Percentiles rank a stretch among this genome's conserved stretches.
These are phyloP conservation scores for Thielaviopsis populi DNA, from an alignment of 2,329 filamentous ascomycete genomes.

Conservation along the genomic window DNA sequence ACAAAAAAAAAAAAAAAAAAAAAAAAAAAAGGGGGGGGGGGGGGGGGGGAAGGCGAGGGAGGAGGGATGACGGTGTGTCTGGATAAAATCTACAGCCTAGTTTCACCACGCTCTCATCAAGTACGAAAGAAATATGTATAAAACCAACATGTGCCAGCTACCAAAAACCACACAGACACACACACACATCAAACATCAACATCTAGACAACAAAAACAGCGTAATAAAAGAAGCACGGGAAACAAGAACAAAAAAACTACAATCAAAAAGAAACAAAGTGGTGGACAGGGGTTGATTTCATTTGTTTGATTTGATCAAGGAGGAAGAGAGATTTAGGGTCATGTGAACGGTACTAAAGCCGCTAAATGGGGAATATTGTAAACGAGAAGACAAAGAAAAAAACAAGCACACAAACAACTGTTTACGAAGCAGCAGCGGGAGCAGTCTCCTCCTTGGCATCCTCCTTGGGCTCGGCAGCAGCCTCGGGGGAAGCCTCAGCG, in stretches of 20 bases:
- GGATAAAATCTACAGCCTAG: too few species aligned
- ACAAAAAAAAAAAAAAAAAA: too few species aligned
- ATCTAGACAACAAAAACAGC: neutral
- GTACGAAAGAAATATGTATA: too few species aligned
- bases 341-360: constrained; percentile 8
- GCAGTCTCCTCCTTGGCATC: constrained; percentile 34
- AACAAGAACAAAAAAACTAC: too few species aligned
- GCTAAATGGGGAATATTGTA: constrained; percentile 7
- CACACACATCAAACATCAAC: too few species aligned
- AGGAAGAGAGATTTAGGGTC: constrained; percentile 8
- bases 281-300: constrained; percentile 14
- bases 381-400: constrained; percentile 13
- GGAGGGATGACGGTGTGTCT: too few species aligned
- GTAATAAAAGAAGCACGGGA: neutral
- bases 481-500: constrained; percentile 39
- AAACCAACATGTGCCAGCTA: too few species aligned
- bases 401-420: constrained; percentile 7
- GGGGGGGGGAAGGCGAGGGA: too few species aligned
- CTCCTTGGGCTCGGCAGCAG: constrained; percentile 29
- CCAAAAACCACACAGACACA: too few species aligned
- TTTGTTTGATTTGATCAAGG: constrained; percentile 12
- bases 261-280: too few species aligned
- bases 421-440: constrained; percentile 24
- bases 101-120: too few species aligned
- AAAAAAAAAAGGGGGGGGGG: too few species aligned